phyloP scores from a whole-genome alignment of 2,329 filamentous ascomycete genomes.

The Coniella vitis region DNA sequence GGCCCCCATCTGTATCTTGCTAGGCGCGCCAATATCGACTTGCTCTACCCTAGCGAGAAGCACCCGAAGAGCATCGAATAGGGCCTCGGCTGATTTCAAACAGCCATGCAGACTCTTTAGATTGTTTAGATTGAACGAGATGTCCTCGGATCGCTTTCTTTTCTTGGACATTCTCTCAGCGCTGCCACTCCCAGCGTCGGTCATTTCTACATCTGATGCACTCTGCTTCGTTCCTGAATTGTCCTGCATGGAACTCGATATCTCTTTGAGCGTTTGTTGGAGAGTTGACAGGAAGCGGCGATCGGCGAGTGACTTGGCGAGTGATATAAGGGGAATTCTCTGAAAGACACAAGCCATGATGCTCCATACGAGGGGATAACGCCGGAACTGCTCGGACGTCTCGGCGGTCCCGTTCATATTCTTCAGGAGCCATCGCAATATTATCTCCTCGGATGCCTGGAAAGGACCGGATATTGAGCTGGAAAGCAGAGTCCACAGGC shows the following conservation, averaged over 20 bases:
- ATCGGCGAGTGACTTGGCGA: slow-evolving; percentile 66
- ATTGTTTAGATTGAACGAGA: slow-evolving; percentile 32
- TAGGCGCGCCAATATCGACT: slow-evolving; percentile 22
- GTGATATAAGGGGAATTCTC: slow-evolving; percentile 60
- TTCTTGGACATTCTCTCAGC: slow-evolving; percentile 30
- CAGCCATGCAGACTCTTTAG: slow-evolving; percentile 35
- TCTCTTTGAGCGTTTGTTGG: slow-evolving; percentile 57
- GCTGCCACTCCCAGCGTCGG: slow-evolving; percentile 21
- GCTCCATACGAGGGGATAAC: slow-evolving; percentile 53
- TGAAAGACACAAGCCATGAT: slow-evolving; percentile 55
- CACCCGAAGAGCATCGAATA: slow-evolving; percentile 40
- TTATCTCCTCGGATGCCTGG: slow-evolving; percentile 49
- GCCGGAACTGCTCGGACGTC: slow-evolving; percentile 44
- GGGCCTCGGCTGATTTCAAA: slow-evolving; percentile 38
- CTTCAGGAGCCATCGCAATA: slow-evolving; percentile 58
- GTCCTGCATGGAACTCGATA: slow-evolving; percentile 29
- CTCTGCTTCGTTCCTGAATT: slow-evolving; percentile 4
- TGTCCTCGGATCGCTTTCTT: slow-evolving; percentile 36
- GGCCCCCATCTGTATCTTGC: slow-evolving; percentile 44
- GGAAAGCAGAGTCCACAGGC: slow-evolving; percentile 43
- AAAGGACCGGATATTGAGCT: slow-evolving; percentile 35
- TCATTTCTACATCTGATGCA: slow-evolving; percentile 20
- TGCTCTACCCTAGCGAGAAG: slow-evolving; percentile 40
- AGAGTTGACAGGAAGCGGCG: slow-evolving; percentile 61
- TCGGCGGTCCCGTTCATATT: slow-evolving; percentile 45